Conservation (phyloP, 768 basidiomycete genomes). For the Pleurotus eryngii region DNA sequence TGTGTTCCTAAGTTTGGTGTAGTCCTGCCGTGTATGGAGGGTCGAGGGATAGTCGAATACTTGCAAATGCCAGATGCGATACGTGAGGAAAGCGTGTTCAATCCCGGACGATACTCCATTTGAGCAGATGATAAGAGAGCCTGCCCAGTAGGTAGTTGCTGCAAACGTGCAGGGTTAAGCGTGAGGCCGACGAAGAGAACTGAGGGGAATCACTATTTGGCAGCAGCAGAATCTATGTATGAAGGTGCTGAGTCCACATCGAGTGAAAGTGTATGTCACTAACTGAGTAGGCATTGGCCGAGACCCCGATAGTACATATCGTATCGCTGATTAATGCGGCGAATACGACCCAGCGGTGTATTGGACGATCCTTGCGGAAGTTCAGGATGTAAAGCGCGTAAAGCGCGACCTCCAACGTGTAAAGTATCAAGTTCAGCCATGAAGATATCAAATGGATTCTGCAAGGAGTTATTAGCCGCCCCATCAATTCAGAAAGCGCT, state of each 20-base stretch:
- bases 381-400: background rate
- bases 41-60: background rate
- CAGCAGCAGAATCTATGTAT: background rate
- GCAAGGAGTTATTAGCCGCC: too few relatives aligned
- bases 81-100: slow-evolving; percentile 5
- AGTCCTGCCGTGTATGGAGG: background rate
- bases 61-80: slow-evolving; percentile 4
- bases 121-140: background rate
- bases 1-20: background rate
- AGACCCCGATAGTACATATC: background rate
- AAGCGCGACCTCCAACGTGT: background rate
- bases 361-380: background rate
- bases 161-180: background rate
- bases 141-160: background rate
- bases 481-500: too few relatives aligned
- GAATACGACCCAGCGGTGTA: background rate
- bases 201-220: background rate
- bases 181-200: background rate
- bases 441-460: background rate
- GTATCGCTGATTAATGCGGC: background rate
- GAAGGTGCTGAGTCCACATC: background rate
- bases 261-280: background rate
- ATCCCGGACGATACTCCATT: slow-evolving; percentile 1
- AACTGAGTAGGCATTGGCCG: background rate
- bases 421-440: slow-evolving; percentile 1